A percentile compares a stretch with the other conserved stretches of the same genome.
Evolutionary conservation across 164 flowering plant species (phyloP).

Genomic region (Vitis labrusca): DNA sequence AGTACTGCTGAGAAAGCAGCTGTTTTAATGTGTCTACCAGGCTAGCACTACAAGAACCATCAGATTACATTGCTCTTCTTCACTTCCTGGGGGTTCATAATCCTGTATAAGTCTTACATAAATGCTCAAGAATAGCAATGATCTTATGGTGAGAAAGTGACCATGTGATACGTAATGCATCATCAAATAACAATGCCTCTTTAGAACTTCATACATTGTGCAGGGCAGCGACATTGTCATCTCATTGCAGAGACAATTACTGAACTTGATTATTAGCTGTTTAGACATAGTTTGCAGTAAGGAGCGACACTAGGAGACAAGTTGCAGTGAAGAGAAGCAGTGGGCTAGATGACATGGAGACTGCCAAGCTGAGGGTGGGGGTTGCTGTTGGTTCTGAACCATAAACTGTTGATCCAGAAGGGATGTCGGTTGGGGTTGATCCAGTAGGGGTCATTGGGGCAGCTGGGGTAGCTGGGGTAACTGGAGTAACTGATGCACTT

Average conservation of each 20-base stretch:
- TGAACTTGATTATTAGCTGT: slow-evolving; percentile 9
- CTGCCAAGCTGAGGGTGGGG: slow-evolving; percentile 47
- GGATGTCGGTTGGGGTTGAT: slow-evolving; percentile 4
- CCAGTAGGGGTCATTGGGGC: not conserved
- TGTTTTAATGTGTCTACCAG: slow-evolving; percentile 21
- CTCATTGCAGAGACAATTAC: slow-evolving; percentile 7
- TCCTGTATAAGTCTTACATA: slow-evolving; percentile 16
- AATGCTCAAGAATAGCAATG: slow-evolving; percentile 16
- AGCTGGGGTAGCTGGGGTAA: slow-evolving; percentile 13
- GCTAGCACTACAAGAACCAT: slow-evolving; percentile 18
- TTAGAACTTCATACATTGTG: slow-evolving; percentile 2
- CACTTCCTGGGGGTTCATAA: slow-evolving; percentile 12
- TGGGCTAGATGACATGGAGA: slow-evolving; percentile 21
- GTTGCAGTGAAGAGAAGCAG: slow-evolving; percentile 25
- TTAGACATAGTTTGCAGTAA: slow-evolving; percentile 20
- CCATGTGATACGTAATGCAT: slow-evolving; percentile 13
- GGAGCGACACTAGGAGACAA: slow-evolving; percentile 17
- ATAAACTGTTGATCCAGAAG: slow-evolving; percentile 27
- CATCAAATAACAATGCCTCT: slow-evolving; percentile 13
- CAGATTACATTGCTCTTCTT: slow-evolving; percentile 15
- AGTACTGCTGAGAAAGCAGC: slow-evolving; percentile 18
- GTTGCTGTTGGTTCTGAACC: slow-evolving; percentile 48
- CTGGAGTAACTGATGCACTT: slow-evolving; percentile 21
- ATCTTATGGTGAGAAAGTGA: slow-evolving; percentile 12
- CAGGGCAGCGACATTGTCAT: slow-evolving; percentile 15